These are phyloP conservation scores for Mycena pura DNA, from an alignment of 768 basidiomycete genomes.

Conservation along the genomic window DNA sequence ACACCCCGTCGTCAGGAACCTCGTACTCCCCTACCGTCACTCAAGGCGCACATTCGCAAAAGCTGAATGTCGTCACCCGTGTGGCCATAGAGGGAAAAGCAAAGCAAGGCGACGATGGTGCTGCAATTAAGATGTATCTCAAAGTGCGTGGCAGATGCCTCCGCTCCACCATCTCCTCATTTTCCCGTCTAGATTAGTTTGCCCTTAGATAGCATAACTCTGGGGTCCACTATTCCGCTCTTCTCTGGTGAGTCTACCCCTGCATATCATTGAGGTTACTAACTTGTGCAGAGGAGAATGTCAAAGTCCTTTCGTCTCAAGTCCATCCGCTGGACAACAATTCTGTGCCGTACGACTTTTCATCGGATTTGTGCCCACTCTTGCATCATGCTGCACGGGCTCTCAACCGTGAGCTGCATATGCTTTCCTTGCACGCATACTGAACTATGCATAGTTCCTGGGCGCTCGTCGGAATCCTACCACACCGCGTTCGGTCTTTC, in stretches of 20 bases:
- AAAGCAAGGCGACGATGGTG: slow-evolving; percentile 69
- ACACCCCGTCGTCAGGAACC: slow-evolving; percentile 20
- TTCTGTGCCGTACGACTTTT: slow-evolving; percentile 79
- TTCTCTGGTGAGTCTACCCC: slow-evolving; percentile 71
- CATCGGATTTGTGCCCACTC: slow-evolving; percentile 63
- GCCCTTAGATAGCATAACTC: slow-evolving; percentile 67
- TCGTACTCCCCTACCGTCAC: slow-evolving; percentile 22
- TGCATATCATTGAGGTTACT: neutral
- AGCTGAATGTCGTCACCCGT: slow-evolving; percentile 60
- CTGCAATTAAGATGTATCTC: slow-evolving; percentile 75
- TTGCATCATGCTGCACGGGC: slow-evolving; percentile 74
- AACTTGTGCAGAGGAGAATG: slow-evolving; percentile 69
- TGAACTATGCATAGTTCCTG: slow-evolving; percentile 43
- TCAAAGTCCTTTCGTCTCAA: slow-evolving; percentile 75
- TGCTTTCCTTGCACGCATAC: neutral
- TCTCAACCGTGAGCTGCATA: slow-evolving; percentile 47
- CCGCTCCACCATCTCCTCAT: neutral
- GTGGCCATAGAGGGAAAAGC: slow-evolving; percentile 79
- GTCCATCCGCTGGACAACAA: slow-evolving; percentile 78
- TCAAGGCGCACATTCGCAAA: slow-evolving; percentile 8
- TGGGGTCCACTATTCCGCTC: slow-evolving; percentile 73
- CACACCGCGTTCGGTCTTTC: slow-evolving; percentile 57
- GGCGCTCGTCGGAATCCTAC: slow-evolving; percentile 67
- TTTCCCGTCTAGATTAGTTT: slow-evolving; percentile 58
- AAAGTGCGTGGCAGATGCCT: slow-evolving; percentile 54